These are phyloP conservation scores for Escovopsis sp. DNA, from an alignment of 2,329 filamentous ascomycete genomes.

Conservation along the genomic window DNA sequence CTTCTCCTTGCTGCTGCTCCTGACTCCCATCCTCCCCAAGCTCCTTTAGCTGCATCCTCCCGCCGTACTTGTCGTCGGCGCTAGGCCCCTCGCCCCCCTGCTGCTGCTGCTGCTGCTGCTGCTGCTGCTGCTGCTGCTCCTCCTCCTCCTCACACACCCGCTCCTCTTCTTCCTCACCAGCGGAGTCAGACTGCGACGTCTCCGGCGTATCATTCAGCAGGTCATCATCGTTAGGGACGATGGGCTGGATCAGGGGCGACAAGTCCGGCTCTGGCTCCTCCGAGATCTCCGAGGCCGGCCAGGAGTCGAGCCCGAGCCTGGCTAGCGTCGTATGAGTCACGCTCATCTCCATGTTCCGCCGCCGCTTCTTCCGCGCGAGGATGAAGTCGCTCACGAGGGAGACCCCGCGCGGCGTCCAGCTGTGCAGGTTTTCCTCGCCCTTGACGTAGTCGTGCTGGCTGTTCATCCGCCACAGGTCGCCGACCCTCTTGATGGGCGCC, in stretches of 20 bases:
- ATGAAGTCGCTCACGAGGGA: constrained; percentile 86
- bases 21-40: constrained; percentile 9
- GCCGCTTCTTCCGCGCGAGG: constrained; percentile 53
- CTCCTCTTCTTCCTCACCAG: constrained; percentile 11
- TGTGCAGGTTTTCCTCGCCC: constrained; percentile 72
- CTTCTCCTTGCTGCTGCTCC: constrained; percentile 10
- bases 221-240: constrained; percentile 39
- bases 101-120: constrained; percentile 5
- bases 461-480: constrained; percentile 92
- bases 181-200: constrained; percentile 26
- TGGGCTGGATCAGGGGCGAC: constrained; percentile 20
- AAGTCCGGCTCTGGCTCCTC: constrained; percentile 23
- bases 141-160: constrained; percentile 11
- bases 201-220: constrained; percentile 43
- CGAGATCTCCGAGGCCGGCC: constrained; percentile 16
- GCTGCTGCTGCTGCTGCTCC: constrained; percentile 4
- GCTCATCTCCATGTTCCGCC: constrained; percentile 66
- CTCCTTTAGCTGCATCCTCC: constrained; percentile 8
- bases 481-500: constrained; percentile 75
- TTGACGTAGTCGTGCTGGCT: constrained; percentile 93
- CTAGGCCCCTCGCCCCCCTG: constrained; percentile 9
- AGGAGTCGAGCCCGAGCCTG: constrained; percentile 36
- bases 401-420: constrained; percentile 80
- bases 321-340: constrained; percentile 52
- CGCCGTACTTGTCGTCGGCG: constrained; percentile 10